A percentile compares a stretch with the other conserved stretches of the same genome.
Evolutionary conservation across 495 filamentous ascomycete species (phyloP).

Genomic region (Entonaema liquescens): DNA sequence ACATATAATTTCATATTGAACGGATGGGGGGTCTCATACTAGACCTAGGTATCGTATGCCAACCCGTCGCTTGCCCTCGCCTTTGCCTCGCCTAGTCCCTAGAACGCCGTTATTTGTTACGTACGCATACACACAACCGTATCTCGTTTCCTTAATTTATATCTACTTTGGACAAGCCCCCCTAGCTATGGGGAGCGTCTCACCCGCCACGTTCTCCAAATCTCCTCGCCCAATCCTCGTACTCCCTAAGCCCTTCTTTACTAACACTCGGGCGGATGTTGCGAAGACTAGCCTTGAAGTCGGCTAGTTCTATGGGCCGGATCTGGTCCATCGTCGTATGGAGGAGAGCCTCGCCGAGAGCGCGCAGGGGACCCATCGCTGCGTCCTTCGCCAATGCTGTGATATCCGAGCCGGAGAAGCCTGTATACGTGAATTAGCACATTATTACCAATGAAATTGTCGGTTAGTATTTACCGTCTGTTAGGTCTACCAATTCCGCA

Average conservation of each 20-base stretch:
- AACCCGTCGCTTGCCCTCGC: constrained; percentile 11
- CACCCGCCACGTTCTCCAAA: constrained; percentile 92
- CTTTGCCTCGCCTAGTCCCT: not conserved
- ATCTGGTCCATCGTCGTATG: constrained; percentile 95
- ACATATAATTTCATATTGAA: constrained; percentile 32
- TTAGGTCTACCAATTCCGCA: constrained; percentile 76
- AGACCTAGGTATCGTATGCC: constrained; percentile 34
- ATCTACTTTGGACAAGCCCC: not conserved
- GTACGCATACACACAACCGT: not conserved
- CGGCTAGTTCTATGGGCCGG: constrained; percentile 79
- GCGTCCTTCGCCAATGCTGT: constrained; percentile 98
- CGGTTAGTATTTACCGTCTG: constrained; percentile 73
- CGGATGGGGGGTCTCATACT: not conserved
- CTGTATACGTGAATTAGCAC: constrained; percentile 55
- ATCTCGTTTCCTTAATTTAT: not conserved
- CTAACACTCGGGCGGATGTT: constrained; percentile 94
- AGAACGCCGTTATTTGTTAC: constrained; percentile 8
- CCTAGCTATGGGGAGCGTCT: constrained; percentile 9
- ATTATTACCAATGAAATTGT: not conserved
- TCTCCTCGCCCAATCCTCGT: constrained; percentile 92
- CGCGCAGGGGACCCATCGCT: constrained; percentile 95
- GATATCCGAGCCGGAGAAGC: constrained; percentile 96
- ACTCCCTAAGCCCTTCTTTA: constrained; percentile 79
- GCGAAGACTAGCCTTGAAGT: constrained; percentile 85
- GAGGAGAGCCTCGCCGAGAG: constrained; percentile 87